Base-by-base conservation (phyloP, 2,329 filamentous ascomycete genomes). In the Fusarium tuaranense region DNA sequence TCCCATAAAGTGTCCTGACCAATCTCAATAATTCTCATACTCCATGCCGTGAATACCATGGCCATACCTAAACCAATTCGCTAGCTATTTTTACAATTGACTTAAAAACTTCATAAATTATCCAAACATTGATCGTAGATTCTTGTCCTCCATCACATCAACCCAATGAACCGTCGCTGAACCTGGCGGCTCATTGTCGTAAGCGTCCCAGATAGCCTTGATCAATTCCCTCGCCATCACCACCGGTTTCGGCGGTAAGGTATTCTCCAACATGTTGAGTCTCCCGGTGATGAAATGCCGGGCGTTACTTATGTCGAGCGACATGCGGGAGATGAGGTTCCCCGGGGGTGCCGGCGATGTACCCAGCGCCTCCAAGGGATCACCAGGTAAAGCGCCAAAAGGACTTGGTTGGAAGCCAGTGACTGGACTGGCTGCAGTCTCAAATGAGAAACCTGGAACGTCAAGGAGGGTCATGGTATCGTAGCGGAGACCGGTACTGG, bases 141-240 rank as follows among this genome's bases (percentile, higher is more conserved):
- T 77, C 18, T 79, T 79, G 5, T 80, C 76, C 60, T 82, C 82
- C 84, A 85, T 86, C 6, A 86, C 82, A 60, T 86, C 84, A 5
- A 85, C 78, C 84, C 84, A 86, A 51, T 86, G 84, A 1, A 84
- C 84, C 12, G 79, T 71, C 13, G 78, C 68, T 1, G 78, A 75
- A 0, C 79, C 82, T 5, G 80, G 78, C 10, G 70, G 20, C 57
- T 85, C 84, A 4, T 69, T 74, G 39, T 86, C 84, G 22, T 86
- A 86, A 0, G 81, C 82, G 1, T 78, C 79, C 84, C 84, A 86
- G 2, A 86, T 82, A 0, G 83, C 81, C n/a, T 80, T 82, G 9
- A 86, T 79, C 2, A 86, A 78, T 46, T 84, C 78, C 69, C 84
- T 84, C 2, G 84, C 84, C n/a, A 86, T 82, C 1, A 79, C 74